Percentiles rank a stretch among this genome's conserved stretches.
Conservation (phyloP, 768 basidiomycete genomes). For the Paxillus involutus region DNA sequence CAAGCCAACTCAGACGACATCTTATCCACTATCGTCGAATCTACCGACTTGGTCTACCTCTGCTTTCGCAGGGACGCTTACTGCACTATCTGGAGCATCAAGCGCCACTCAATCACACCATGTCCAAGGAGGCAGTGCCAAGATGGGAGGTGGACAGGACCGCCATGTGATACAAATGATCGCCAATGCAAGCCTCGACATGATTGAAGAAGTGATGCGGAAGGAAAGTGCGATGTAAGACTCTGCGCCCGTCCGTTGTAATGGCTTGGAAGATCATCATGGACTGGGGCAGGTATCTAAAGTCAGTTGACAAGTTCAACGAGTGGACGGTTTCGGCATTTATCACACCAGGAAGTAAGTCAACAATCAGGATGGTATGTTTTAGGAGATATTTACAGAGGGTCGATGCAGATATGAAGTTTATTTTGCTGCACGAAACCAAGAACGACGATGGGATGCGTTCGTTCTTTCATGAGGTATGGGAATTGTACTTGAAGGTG, state of each 20-base stretch:
- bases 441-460: constrained; percentile 98
- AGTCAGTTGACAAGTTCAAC: constrained; percentile 95
- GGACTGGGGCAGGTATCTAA: constrained; percentile 75
- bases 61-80: constrained; percentile 86
- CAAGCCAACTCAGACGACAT: constrained; percentile 58
- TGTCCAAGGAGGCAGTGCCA: constrained; percentile 58
- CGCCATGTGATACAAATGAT: constrained; percentile 99
- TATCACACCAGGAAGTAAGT: constrained; percentile 90
- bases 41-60: constrained; percentile 90
- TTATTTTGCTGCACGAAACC: constrained; percentile 88
- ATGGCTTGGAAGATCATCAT: constrained; percentile 8
- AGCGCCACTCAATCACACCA: constrained; percentile 65
- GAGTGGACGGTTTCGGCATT: constrained; percentile 99
- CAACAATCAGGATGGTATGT: not conserved
- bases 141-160: constrained; percentile 81
- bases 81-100: constrained; percentile 82
- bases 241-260: not conserved
- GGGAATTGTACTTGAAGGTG: constrained; percentile 98
- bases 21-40: constrained; percentile 77
- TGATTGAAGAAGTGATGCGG: constrained; percentile 90
- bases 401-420: constrained; percentile 77
- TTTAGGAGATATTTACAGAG: constrained; percentile 16
- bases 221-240: constrained; percentile 78
- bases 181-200: constrained; percentile 93
- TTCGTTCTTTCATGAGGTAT: constrained; percentile 89